A percentile compares a stretch with the other conserved stretches of the same genome.
phyloP scores from a whole-genome alignment of 2,329 filamentous ascomycete species.

The Xylariaceae sp. region DNA sequence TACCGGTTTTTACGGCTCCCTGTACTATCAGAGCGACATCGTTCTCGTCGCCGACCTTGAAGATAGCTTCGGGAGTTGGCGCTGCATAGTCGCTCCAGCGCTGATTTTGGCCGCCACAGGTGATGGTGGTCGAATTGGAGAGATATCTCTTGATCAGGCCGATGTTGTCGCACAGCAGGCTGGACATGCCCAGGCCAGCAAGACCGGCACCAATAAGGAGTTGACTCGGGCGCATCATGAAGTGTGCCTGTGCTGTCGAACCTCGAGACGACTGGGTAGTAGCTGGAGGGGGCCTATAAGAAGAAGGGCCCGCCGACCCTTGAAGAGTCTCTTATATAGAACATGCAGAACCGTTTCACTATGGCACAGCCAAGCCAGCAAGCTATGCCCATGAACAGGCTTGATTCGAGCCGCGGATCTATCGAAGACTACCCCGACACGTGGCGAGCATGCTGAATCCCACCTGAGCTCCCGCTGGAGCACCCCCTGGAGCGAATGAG shows the following conservation, averaged over 20 bases:
- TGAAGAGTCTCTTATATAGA: background rate
- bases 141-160: background rate
- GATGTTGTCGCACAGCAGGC: background rate
- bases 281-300: background rate
- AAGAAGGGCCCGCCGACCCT: background rate
- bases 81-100: constrained; percentile 19
- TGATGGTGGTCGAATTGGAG: constrained; percentile 11
- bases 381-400: background rate
- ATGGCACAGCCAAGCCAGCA: background rate
- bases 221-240: constrained; percentile 6
- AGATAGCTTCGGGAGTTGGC: constrained; percentile 9
- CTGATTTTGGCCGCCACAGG: constrained; percentile 8
- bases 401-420: background rate
- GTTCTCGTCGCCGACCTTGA: constrained; percentile 13
- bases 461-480: no score
- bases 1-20: constrained; percentile 13
- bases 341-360: background rate
- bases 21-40: constrained; percentile 14
- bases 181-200: constrained; percentile 7
- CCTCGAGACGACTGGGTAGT: background rate
- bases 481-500: no score
- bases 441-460: background rate
- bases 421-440: background rate
- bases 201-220: constrained; percentile 7
- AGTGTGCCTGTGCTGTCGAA: background rate